These are phyloP conservation scores for Boletus semigastroideus DNA, from an alignment of 1,284 basidiomycete genomes.

Conservation along the genomic window DNA sequence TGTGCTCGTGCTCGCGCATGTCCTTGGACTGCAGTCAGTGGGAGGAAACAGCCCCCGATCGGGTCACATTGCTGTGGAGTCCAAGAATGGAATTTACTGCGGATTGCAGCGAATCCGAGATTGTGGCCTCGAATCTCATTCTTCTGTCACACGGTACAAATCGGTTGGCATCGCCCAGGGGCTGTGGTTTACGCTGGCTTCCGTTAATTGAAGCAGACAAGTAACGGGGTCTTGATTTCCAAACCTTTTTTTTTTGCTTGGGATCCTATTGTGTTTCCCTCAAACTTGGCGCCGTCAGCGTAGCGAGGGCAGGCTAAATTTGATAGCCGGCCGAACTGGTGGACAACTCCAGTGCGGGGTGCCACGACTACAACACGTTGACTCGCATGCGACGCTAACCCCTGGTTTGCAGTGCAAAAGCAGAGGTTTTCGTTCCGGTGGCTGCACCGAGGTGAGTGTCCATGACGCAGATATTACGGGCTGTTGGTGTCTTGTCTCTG, in stretches of 20 bases:
- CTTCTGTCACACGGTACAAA: conserved; percentile 8
- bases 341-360: conserved; percentile 9
- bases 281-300: background rate
- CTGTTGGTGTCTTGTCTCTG: conserved; percentile 18
- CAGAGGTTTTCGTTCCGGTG: conserved; percentile 80
- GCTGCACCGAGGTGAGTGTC: conserved; percentile 68
- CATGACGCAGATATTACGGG: conserved; percentile 23
- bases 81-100: conserved; percentile 10
- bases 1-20: conserved; percentile 6
- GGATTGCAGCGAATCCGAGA: conserved; percentile 11
- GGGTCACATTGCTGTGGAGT: conserved; percentile 12
- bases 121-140: conserved; percentile 12
- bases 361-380: conserved; percentile 15
- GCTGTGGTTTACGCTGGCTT: conserved; percentile 5
- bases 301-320: background rate
- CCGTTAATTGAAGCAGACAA: conserved; percentile 1
- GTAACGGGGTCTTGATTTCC: too few relatives aligned
- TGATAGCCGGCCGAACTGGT: conserved; percentile 19
- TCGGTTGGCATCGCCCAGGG: background rate
- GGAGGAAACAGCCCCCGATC: conserved; percentile 3
- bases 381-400: conserved; percentile 17
- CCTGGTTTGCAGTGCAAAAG: conserved; percentile 52
- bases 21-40: background rate
- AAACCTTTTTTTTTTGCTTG: background rate
- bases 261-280: background rate